Percentiles rank a stretch among this genome's conserved stretches.
Evolutionary conservation across 225 moss, liverwort and hornwort species (phyloP).

Genomic region (Ulota crispa): DNA sequence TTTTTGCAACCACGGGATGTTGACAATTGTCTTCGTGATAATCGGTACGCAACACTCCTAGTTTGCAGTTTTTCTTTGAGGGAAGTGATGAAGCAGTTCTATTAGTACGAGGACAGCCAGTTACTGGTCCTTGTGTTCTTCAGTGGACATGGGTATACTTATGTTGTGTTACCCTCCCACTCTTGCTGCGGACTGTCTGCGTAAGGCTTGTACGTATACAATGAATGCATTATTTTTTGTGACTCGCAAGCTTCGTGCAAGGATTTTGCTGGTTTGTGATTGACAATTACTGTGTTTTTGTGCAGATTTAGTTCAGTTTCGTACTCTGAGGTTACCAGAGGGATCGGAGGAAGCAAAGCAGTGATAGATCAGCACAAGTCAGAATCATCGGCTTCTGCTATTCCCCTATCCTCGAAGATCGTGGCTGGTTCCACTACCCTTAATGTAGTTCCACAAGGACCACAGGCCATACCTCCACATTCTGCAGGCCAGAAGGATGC

Average conservation of each 20-base stretch:
- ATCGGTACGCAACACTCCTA: conserved; percentile 52
- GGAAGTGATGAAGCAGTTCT: neutral
- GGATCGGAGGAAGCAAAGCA: conserved; percentile 46
- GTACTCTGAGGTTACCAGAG: conserved; percentile 64
- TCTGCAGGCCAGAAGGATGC: conserved; percentile 30
- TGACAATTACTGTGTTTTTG: neutral
- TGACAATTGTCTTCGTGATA: conserved; percentile 92
- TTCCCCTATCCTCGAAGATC: conserved; percentile 25
- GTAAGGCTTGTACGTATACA: neutral
- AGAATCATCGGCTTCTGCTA: conserved; percentile 41
- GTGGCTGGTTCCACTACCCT: conserved; percentile 18
- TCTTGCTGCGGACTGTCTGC: neutral
- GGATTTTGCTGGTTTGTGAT: neutral
- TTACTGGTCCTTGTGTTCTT: neutral
- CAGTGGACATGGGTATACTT: neutral
- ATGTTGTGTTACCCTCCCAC: neutral
- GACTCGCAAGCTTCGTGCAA: conserved; percentile 1
- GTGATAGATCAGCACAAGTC: conserved; percentile 42
- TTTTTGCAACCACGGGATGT: conserved; percentile 77
- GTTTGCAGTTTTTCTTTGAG: conserved; percentile 8
- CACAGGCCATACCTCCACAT: conserved; percentile 17
- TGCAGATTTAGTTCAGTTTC: conserved; percentile 94
- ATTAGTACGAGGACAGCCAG: neutral
- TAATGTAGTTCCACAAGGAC: conserved; percentile 31
- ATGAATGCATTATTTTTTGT: neutral